Evolutionary conservation across 129 eudicot species (phyloP).

Genomic region (Helichrysum umbraculigerum): DNA sequence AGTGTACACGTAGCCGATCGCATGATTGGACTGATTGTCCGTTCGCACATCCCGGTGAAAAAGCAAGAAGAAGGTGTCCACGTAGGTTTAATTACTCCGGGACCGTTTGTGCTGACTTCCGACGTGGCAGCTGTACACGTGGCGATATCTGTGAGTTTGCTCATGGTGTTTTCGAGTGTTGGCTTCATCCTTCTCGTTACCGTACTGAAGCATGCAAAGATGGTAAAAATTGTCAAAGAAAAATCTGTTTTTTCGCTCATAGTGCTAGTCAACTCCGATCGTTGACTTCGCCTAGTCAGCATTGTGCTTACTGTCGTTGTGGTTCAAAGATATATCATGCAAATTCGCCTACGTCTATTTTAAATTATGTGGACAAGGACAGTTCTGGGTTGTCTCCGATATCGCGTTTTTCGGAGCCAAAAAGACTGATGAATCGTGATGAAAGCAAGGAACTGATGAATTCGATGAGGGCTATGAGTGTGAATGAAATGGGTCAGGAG

Average conservation of each 20-base stretch:
- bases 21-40: constrained; percentile 51
- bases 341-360: constrained; percentile 25
- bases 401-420: constrained; percentile 33
- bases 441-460: constrained; percentile 51
- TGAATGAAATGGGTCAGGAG: constrained; percentile 34
- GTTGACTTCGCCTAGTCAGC: constrained; percentile 38
- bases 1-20: constrained; percentile 38
- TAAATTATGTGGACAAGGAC: constrained; percentile 17
- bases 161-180: constrained; percentile 47
- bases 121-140: constrained; percentile 37
- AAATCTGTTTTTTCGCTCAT: constrained; percentile 49
- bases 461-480: constrained; percentile 47
- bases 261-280: constrained; percentile 57
- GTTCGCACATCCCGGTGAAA: constrained; percentile 41
- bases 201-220: constrained; percentile 49
- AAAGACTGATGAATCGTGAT: constrained; percentile 43
- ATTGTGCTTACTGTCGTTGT: constrained; percentile 26
- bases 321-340: constrained; percentile 19
- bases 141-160: constrained; percentile 49
- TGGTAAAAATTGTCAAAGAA: constrained; percentile 37
- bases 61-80: constrained; percentile 47
- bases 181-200: constrained; percentile 47
- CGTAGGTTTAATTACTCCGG: constrained; percentile 34
- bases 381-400: constrained; percentile 22
- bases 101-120: constrained; percentile 41